Base-by-base conservation (phyloP, 768 basidiomycete species). In the Tylopilus balloui region DNA sequence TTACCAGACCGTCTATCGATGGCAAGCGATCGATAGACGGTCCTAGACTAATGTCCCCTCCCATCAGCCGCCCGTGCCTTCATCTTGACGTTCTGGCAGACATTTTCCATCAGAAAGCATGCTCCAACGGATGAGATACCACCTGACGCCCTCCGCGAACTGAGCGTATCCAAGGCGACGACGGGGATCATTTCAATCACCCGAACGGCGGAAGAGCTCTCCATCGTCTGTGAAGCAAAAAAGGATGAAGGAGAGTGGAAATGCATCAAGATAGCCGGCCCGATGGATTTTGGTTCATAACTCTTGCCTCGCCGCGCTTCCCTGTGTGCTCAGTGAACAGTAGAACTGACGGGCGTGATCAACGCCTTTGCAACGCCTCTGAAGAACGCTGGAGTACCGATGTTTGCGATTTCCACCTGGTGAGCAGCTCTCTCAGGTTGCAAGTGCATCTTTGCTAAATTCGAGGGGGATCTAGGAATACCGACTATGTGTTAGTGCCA, bases 341-440 rank as follows among this genome's bases (percentile, higher is more conserved):
- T 50, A 84, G 81, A 66, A 47, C 59, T 85, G 55, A 80, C 78
- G 3, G 83, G 82, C 4, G 73, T 84, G 19, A 64, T 84, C 50
- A 71, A 77, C 24, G 72, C 73, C 24, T 73, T 86, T 27, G 72
- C 79, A 2, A 69, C 70, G 15, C 80, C 83, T 15, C 62, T 85
- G 35, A 79, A 77, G 59, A 57, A 63, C 6, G 78, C 76, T 6
- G 66, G 70, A 37, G 68, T 86, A 1, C 76, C 77, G 0, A 70
- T 86, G 6, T 85, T 84, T 61, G 79, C 74, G 15, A 47, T 83
- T 29, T 84, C 82, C 6, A 85, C 83, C 21, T 87, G 79, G 81
- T 83, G 52, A 51, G 71, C 51, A 17, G n/a, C 23, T 29, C 2
- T 17, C 17, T 39, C 14, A 24, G 4, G 36, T n/a, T 6, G 37